A percentile compares a stretch with the other conserved stretches of the same genome.
Conservation (phyloP, 1,284 basidiomycete species). For the Neonothopanus nambi region DNA sequence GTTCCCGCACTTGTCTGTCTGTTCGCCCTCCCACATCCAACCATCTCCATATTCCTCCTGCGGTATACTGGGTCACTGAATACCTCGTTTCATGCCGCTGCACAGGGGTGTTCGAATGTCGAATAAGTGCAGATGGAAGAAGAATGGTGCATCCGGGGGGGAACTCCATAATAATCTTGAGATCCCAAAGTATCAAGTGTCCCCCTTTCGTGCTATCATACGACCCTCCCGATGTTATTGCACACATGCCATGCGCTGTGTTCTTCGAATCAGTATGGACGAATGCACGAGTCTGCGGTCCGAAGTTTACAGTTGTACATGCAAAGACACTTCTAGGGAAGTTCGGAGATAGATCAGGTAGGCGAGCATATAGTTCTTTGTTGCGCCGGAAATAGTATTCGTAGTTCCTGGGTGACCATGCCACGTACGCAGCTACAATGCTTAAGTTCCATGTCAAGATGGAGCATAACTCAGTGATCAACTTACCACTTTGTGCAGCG, state of each 20-base stretch:
- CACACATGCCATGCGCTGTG: slow-evolving; percentile 6
- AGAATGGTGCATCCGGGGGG: slow-evolving; percentile 4
- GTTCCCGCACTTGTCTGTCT: neutral
- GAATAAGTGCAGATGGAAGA: slow-evolving; percentile 2
- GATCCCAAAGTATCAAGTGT: slow-evolving; percentile 8
- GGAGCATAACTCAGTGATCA: neutral
- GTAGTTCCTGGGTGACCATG: neutral
- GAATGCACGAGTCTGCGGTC: slow-evolving; percentile 1
- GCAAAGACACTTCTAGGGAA: neutral
- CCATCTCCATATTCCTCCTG: slow-evolving; percentile 1
- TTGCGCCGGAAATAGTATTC: neutral
- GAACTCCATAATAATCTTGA: slow-evolving; percentile 4
- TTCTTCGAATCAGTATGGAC: slow-evolving; percentile 4
- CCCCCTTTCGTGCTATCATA: slow-evolving; percentile 1
- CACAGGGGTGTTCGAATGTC: slow-evolving; percentile 1
- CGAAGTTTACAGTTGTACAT: slow-evolving; percentile 4
- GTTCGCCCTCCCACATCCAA: neutral
- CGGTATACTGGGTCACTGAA: slow-evolving; percentile 7
- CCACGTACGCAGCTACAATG: neutral
- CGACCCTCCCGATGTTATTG: slow-evolving; percentile 1
- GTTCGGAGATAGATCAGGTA: neutral
- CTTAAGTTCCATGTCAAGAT: neutral
- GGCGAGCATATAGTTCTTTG: neutral
- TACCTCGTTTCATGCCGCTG: neutral
- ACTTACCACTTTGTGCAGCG: neutral